Conservation (phyloP, 2,329 filamentous ascomycete species). For the Fusarium sp. region DNA sequence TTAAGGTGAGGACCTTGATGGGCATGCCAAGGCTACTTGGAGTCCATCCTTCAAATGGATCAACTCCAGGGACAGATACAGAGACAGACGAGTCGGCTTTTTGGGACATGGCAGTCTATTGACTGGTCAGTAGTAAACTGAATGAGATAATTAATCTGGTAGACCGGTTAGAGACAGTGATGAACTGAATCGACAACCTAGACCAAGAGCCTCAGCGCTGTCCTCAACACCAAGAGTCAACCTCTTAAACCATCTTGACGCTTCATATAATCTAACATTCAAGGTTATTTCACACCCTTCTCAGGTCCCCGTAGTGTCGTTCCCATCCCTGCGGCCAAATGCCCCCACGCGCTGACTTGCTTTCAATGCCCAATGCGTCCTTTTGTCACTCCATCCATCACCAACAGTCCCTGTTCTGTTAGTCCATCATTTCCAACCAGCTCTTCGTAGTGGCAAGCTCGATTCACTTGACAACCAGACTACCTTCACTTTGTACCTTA, state of each 20-base stretch:
- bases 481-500: background rate
- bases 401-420: background rate
- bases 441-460: constrained; percentile 12
- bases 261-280: background rate
- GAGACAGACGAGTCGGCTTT: background rate
- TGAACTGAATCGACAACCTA: background rate
- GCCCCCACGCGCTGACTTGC: constrained; percentile 18
- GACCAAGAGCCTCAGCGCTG: background rate
- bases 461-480: background rate
- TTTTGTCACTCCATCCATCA: background rate
- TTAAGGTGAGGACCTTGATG: constrained; percentile 47
- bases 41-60: background rate
- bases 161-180: background rate
- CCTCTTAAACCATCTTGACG: background rate
- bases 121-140: no score
- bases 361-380: background rate
- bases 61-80: constrained; percentile 15
- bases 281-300: background rate
- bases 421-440: background rate
- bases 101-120: background rate
- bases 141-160: no score
- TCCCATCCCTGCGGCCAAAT: background rate
- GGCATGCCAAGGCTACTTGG: constrained; percentile 27
- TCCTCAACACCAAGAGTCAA: background rate
- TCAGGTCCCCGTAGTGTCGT: background rate